Evolutionary conservation across 495 filamentous ascomycete genomes (phyloP).

Genomic region (Margaritispora aquatica): DNA sequence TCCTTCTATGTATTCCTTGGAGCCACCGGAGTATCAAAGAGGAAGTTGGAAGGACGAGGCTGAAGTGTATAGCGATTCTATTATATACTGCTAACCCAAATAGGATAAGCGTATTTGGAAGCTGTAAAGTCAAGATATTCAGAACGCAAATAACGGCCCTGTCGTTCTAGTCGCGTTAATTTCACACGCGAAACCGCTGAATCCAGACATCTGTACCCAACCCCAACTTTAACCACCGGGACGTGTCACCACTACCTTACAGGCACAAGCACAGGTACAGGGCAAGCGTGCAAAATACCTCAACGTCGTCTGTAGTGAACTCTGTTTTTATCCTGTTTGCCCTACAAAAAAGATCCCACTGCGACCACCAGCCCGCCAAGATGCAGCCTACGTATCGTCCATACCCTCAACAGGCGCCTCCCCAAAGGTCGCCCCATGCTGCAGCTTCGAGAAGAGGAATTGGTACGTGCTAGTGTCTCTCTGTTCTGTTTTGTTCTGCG

Average conservation of each 20-base stretch:
- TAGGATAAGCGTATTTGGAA: too few relatives aligned
- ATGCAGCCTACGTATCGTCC: conserved; percentile 24
- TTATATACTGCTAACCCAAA: too few relatives aligned
- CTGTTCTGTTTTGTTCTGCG: too few relatives aligned
- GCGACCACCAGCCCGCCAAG: neutral
- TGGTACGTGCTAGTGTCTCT: conserved; percentile 19
- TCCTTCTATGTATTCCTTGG: too few relatives aligned
- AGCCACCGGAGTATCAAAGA: too few relatives aligned
- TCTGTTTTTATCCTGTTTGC: neutral
- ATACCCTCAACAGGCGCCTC: conserved; percentile 20
- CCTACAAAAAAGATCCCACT: neutral
- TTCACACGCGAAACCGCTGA: too few relatives aligned
- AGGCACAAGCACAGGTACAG: neutral
- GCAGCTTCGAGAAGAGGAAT: conserved; percentile 23
- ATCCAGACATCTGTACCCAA: neutral
- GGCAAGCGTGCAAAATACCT: neutral
- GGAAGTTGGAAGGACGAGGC: too few relatives aligned
- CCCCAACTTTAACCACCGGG: neutral
- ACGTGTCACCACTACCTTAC: too few relatives aligned
- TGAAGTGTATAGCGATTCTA: neutral
- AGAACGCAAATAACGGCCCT: too few relatives aligned
- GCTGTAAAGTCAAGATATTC: too few relatives aligned
- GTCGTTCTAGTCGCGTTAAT: too few relatives aligned
- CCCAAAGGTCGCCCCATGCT: conserved; percentile 20
- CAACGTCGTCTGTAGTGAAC: neutral